Evolutionary conservation across 768 basidiomycete genomes (phyloP), one percentile per base, ranked within the genome.

Genomic region (Boletus vinaceobasis): DNA sequence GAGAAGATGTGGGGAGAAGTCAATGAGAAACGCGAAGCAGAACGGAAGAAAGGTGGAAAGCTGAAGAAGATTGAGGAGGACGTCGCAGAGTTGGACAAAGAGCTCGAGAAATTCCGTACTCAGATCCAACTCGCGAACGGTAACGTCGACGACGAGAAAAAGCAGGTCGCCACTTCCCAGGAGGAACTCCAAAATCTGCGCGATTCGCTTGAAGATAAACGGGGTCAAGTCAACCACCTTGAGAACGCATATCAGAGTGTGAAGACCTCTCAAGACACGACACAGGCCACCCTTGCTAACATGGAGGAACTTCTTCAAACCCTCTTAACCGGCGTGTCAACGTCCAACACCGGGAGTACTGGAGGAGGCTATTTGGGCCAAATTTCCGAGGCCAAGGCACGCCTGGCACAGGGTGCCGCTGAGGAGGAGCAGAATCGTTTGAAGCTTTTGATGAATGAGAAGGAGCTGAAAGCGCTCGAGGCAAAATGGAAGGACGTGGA

Each of bases 361-460:
- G 86, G 89, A 9, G 93, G 94, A 3, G 97, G 97, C 0, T 98
- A 98, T 71, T 88, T 98, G 85, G 97, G 94, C 19, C 95, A 98
- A 69, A 82, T 99, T 39, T 90, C 94, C 1, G 86, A 91, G 14
- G 90, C 94, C 0, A 85, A 85, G 61, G 82, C 82, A 2, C 83
- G 84, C 3, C 73, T 88, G 0, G 85, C 93, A 0, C 87, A 90
- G 50, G 87, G 86, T 0, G 76, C 80, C 8, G 87, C 94, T 0
- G 93, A 94, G 62, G 90, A 91, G 60, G 87, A 95, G 63, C 91
- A 95, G 65, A 81, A 78, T 50, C 85, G 84, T 43, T 77, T 87
- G 42, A 86, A 88, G 68, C 80, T 97, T 37, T 80, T 73, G 2
- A 86, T 93, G 79, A 78, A 79, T 29, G 81, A 91, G 72, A 86